These are phyloP conservation scores for Pseudocercospora crystallina DNA, from an alignment of 2,329 filamentous ascomycete genomes.

Conservation along the genomic window DNA sequence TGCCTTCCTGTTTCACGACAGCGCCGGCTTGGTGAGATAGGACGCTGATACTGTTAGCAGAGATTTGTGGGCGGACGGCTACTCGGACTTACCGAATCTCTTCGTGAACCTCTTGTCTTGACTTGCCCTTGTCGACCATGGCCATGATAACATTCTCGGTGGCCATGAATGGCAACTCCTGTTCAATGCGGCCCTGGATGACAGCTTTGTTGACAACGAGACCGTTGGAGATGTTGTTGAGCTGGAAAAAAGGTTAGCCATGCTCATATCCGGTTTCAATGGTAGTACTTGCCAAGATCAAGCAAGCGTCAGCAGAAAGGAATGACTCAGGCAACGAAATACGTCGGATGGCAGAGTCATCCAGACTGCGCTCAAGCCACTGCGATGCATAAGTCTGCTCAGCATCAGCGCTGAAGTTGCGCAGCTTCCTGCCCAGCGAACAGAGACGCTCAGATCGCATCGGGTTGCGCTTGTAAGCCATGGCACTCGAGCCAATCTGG, in stretches of 20 bases:
- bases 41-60: constrained; percentile 46
- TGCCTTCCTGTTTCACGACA: constrained; percentile 70
- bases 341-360: constrained; percentile 70
- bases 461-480: constrained; percentile 66
- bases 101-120: constrained; percentile 81
- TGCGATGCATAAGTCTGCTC: constrained; percentile 69
- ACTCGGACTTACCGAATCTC: constrained; percentile 58
- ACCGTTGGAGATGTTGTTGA: constrained; percentile 69
- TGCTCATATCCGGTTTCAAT: background rate
- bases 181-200: constrained; percentile 66
- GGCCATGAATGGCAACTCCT: constrained; percentile 73
- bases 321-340: constrained; percentile 52
- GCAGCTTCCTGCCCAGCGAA: constrained; percentile 53
- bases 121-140: constrained; percentile 67
- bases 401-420: constrained; percentile 56
- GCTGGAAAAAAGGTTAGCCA: constrained; percentile 20
- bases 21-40: constrained; percentile 72
- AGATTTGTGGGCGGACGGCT: background rate
- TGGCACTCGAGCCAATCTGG: constrained; percentile 70
- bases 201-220: constrained; percentile 75
- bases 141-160: constrained; percentile 72
- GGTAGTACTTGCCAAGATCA: constrained; percentile 52
- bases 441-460: constrained; percentile 63
- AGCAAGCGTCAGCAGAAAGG: constrained; percentile 55
- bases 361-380: constrained; percentile 76